Percentiles rank a stretch among this genome's conserved stretches.
phyloP scores from a whole-genome alignment of 345 rosid species.

The Brassica nigra region DNA sequence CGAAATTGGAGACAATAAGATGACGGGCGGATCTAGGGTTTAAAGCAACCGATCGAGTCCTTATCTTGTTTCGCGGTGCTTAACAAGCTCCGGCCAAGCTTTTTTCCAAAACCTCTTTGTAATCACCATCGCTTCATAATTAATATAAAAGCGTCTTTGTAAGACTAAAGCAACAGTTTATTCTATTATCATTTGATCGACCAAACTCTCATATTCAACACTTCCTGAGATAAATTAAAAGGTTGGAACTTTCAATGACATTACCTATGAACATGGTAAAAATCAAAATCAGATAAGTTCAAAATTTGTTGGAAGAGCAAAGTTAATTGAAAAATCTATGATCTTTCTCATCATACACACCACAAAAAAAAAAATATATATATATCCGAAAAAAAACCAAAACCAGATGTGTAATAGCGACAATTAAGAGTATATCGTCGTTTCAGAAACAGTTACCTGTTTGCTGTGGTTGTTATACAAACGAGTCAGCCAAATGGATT shows the following conservation, averaged over 20 bases:
- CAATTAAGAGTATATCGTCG: neutral
- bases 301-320: neutral
- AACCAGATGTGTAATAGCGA: neutral
- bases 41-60: no score
- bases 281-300: conserved; percentile 4
- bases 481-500: conserved; percentile 16
- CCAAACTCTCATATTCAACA: no score
- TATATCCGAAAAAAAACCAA: neutral
- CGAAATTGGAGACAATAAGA: no score
- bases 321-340: neutral
- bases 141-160: no score
- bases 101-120: no score
- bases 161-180: no score
- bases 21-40: no score
- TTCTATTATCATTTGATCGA: no score
- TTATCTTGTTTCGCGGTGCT: no score
- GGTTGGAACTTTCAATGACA: neutral
- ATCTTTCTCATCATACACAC: neutral
- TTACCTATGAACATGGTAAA: conserved; percentile 3
- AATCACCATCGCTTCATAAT: no score
- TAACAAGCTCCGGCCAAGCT: no score
- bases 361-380: neutral
- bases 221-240: no score
- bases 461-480: neutral
- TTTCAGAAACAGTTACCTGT: conserved; percentile 26